Evolutionary conservation across 495 filamentous ascomycete species (phyloP), one percentile per base, ranked within the genome.

Genomic region (Opeltia flavorubescens): DNA sequence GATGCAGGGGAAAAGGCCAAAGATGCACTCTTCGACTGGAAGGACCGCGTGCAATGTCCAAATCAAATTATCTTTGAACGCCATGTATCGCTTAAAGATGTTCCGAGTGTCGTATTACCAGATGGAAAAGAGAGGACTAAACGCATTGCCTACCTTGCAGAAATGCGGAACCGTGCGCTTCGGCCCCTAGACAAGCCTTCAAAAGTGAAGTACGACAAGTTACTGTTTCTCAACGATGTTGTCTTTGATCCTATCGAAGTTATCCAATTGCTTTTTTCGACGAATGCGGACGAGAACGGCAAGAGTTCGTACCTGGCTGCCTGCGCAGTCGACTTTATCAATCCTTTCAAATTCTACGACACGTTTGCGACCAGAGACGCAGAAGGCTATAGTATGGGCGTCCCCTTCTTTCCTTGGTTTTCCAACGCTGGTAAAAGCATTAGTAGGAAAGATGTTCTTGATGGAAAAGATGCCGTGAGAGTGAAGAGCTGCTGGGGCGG

Each of bases 401-500:
- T 87, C 1, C 79, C 83, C 0, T 77, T 86, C 55, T 91, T 69
- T 55, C 85, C 85, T 0, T 84, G 80, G 75, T 89, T 89, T 55
- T 66, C 76, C 0, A 64, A 59, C 25, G 66, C 72, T 2, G 83
- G 81, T 0, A 52, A 67, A 27, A 74, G 63, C 0, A 50, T 56
- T 5, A 84, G 78, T 51, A 67, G 82, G 28, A 53, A 62, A 8
- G 80, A 80, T 52, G 75, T 86, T 18, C 62, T 82, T 6, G 61
- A 59, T 3, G 74, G 72, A 21, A 77, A 64, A 47, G 82, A 86
- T 53, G 78, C 78, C 0, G 82, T 91, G 5, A 69, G 76, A 18
- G 84, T 87, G 2, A 74, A 75, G 51, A 82, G 78, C 51, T 91
- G 84, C 61, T 89, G 84, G 84, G 80, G 81, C 29, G 85, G 84